phyloP scores from a whole-genome alignment of 2,329 filamentous ascomycete species.

The Trichophyton schoenleinii region DNA sequence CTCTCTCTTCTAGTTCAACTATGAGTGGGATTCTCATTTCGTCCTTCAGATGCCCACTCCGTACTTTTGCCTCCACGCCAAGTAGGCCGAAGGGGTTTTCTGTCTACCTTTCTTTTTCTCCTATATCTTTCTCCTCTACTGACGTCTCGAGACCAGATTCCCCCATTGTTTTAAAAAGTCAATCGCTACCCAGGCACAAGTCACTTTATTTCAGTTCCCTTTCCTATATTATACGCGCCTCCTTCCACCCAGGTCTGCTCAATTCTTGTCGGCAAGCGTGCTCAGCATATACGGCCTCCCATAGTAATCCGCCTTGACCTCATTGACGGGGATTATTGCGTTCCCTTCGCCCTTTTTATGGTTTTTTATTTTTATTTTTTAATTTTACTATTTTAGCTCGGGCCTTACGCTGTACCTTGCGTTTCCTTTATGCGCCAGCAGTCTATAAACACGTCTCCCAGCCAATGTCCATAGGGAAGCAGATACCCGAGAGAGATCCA shows the following conservation, averaged over 20 bases:
- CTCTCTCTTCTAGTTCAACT: neutral
- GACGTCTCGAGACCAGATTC: neutral
- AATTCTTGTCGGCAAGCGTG: neutral
- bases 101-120: slow-evolving; percentile 1
- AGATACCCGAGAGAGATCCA: slow-evolving; percentile 1
- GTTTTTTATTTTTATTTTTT: neutral
- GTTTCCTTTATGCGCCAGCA: neutral
- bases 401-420: neutral
- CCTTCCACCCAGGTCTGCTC: neutral
- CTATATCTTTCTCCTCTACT: neutral
- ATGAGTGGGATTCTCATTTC: neutral
- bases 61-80: neutral
- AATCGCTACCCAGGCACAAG: slow-evolving; percentile 1
- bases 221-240: neutral
- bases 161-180: neutral
- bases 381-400: neutral
- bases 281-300: neutral
- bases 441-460: neutral
- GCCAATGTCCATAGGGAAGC: neutral
- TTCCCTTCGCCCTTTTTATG: neutral
- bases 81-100: neutral
- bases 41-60: neutral
- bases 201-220: neutral
- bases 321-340: neutral
- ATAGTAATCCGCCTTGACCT: neutral